Base-by-base conservation (phyloP, 495 filamentous ascomycete species). In the Penicillium daleae region DNA sequence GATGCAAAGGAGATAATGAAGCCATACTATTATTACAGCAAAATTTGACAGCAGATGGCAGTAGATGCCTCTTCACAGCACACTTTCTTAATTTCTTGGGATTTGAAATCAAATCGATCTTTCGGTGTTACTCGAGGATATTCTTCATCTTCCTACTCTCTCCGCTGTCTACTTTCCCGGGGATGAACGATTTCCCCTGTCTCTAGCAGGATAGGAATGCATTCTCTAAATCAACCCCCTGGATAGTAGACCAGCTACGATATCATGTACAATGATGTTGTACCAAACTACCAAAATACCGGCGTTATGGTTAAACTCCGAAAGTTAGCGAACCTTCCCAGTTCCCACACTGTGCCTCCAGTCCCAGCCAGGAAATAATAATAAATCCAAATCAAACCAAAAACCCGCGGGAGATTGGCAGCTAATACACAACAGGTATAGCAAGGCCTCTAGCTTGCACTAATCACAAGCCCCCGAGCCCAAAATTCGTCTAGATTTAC, bases 401-500 rank as follows among this genome's bases (percentile, higher is more conserved):
- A 35, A 54, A 21, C 17, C 31, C 51, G 6, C 61, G 61, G 61
- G 55, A 61, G 61, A 67, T 67, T 67, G 61, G 65, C 61, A 64
- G 39, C 66, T 64, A 68, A 54, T 32, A 40, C 56, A 21, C 13
- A 62, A 56, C 22, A 48, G 50, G 58, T 9, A 24, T 54, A 53
- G 19, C 32, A 22, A 17, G 19, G 4, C 49, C 0, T 31, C n/a
- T 27, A n/a, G 17, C 24, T 10, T 42, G 15, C 21, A 31, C 62
- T 31, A 64, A 64, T 60, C 50, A 55, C 13, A 26, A n/a, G 37
- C 21, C n/a, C 6, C 9, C 8, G 13, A 56, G 39, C 22, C 50
- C 26, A 19, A 27, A 44, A 21, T 39, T 68, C 66, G 66, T 63
- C 51, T 68, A 63, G 46, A 55, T 60, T 66, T 68, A 54, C 66